A percentile compares a stretch with the other conserved stretches of the same genome.
Conservation (phyloP, 257 asterid genomes). For the Perilla frutescens region DNA sequence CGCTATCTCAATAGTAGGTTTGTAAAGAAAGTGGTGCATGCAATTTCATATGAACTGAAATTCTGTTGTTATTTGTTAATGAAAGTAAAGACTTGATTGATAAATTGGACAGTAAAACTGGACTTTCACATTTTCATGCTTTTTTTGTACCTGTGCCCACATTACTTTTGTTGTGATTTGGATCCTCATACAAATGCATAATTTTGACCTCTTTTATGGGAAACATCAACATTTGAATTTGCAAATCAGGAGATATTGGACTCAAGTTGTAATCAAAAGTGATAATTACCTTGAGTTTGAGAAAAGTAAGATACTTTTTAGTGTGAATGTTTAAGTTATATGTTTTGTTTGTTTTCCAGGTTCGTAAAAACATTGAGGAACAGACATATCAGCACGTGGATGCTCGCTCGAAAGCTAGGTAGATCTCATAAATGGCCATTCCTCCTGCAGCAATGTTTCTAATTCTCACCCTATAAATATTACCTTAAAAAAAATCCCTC, state of each 20-base stretch:
- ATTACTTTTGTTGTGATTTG: not conserved
- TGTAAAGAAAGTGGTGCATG: not conserved
- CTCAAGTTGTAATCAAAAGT: not conserved
- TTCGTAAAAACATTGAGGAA: constrained; percentile 56
- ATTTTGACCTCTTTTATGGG: not conserved
- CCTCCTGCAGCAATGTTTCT: not conserved
- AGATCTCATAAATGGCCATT: constrained; percentile 18
- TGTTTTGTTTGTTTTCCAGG: constrained; percentile 44
- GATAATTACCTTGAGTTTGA: not conserved
- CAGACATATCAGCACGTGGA: constrained; percentile 60
- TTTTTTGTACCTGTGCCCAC: not conserved
- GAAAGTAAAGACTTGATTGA: not conserved
- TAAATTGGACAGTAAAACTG: not conserved
- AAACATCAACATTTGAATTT: too few species aligned
- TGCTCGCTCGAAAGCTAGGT: constrained; percentile 75
- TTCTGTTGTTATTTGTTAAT: not conserved
- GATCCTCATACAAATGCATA: not conserved
- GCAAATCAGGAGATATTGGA: too few species aligned
- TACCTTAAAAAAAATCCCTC: not conserved
- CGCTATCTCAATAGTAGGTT: not conserved
- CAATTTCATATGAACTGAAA: not conserved
- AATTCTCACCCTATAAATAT: not conserved
- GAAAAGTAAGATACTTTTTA: not conserved
- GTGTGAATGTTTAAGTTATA: not conserved
- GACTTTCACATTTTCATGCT: not conserved